phyloP scores from a whole-genome alignment of 2,329 filamentous ascomycete species.

The Aspergillus ibericus region DNA sequence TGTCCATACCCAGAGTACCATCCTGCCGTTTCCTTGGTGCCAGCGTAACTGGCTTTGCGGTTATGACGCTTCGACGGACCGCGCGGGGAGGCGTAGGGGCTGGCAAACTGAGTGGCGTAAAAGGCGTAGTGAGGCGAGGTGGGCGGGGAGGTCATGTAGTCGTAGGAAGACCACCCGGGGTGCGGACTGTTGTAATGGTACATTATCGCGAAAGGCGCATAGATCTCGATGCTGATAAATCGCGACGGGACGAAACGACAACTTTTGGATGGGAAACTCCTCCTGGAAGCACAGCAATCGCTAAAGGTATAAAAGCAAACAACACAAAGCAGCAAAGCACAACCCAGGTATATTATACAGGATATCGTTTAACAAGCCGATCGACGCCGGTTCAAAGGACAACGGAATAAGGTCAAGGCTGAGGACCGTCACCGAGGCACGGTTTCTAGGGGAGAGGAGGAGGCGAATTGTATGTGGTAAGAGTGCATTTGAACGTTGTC shows the following conservation, averaged over 20 bases:
- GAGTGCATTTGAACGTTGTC: slow-evolving; percentile 48
- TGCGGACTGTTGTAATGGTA: slow-evolving; percentile 50
- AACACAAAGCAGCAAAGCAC: slow-evolving; percentile 22
- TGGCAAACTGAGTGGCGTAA: slow-evolving; percentile 58
- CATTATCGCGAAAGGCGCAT: slow-evolving; percentile 44
- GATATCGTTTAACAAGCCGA: slow-evolving; percentile 42
- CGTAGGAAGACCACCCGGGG: slow-evolving; percentile 51
- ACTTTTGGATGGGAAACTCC: slow-evolving; percentile 19
- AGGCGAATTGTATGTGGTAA: slow-evolving; percentile 38
- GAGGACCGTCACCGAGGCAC: slow-evolving; percentile 46
- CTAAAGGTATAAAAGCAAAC: slow-evolving; percentile 13
- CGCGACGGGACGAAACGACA: slow-evolving; percentile 18
- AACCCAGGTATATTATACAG: slow-evolving; percentile 47
- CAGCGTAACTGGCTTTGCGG: slow-evolving; percentile 58
- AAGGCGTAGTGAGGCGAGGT: slow-evolving; percentile 53
- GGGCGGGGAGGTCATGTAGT: slow-evolving; percentile 50
- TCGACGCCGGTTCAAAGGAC: slow-evolving; percentile 34
- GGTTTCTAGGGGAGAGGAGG: slow-evolving; percentile 44
- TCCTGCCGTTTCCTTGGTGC: slow-evolving; percentile 42
- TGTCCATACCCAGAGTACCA: slow-evolving; percentile 49
- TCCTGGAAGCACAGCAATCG: slow-evolving; percentile 8
- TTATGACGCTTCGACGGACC: slow-evolving; percentile 51
- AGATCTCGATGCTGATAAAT: slow-evolving; percentile 22
- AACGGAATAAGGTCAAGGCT: slow-evolving; percentile 24
- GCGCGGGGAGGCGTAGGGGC: slow-evolving; percentile 48